phyloP scores from a whole-genome alignment of 2,329 filamentous ascomycete species.

The Microdochium nivale region DNA sequence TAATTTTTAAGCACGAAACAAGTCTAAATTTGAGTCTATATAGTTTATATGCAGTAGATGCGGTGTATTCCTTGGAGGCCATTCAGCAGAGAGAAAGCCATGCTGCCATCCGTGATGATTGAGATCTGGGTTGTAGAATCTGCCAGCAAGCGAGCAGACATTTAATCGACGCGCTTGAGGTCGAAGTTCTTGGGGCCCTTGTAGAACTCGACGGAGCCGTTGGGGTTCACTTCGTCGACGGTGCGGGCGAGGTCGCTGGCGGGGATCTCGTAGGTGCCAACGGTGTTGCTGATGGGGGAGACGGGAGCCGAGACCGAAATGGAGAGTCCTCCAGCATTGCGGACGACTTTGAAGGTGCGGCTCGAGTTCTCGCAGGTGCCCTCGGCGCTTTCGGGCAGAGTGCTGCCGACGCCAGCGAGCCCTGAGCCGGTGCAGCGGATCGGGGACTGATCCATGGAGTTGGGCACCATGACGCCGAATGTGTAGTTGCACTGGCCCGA shows the following conservation, averaged over 20 bases:
- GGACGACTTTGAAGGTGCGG: conserved; percentile 17
- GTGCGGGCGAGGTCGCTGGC: conserved; percentile 10
- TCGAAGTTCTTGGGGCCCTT: too few relatives aligned
- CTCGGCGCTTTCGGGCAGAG: conserved; percentile 19
- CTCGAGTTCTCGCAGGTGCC: conserved; percentile 18
- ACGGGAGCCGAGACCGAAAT: conserved; percentile 18
- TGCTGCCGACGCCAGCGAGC: conserved; percentile 9
- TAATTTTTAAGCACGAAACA: too few relatives aligned
- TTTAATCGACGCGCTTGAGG: too few relatives aligned
- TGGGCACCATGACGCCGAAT: conserved; percentile 10
- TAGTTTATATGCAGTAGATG: too few relatives aligned
- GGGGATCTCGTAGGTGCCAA: conserved; percentile 16
- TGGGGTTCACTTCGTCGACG: conserved; percentile 12
- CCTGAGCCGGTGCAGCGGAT: conserved; percentile 13
- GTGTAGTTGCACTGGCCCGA: conserved; percentile 15
- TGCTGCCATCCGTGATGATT: too few relatives aligned
- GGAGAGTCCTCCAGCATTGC: conserved; percentile 13
- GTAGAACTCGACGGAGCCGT: conserved; percentile 19
- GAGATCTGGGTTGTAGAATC: too few relatives aligned
- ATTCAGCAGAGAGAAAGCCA: too few relatives aligned
- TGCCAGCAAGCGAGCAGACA: too few relatives aligned
- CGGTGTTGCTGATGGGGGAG: conserved; percentile 13
- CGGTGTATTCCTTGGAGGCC: too few relatives aligned
- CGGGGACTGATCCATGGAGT: conserved; percentile 18
- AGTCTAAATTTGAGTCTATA: too few relatives aligned